A percentile compares a stretch with the other conserved stretches of the same genome.
Evolutionary conservation across 2,329 filamentous ascomycete species (phyloP).

Genomic region (Pestalotiopsis sp.): DNA sequence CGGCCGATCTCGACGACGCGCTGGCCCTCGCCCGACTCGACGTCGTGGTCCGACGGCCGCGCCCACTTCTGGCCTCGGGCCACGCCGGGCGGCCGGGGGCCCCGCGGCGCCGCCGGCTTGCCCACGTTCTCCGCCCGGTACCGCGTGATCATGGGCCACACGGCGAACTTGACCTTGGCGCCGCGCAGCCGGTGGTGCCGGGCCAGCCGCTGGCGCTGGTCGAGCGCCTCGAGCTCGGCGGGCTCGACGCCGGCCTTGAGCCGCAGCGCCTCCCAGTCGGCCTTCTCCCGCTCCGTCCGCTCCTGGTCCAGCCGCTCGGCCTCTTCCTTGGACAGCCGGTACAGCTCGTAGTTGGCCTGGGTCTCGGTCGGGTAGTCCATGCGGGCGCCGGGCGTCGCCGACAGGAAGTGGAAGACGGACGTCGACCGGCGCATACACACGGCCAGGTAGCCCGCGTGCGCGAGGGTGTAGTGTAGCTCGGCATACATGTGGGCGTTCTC

Average conservation of each 20-base stretch:
- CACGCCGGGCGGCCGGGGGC: too few species aligned
- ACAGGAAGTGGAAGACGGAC: constrained; percentile 31
- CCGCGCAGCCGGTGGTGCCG: constrained; percentile 30
- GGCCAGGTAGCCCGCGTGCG: constrained; percentile 31
- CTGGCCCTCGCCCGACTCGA: constrained; percentile 26
- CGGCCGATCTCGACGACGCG: constrained; percentile 24
- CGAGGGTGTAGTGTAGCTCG: constrained; percentile 29
- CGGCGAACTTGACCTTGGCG: constrained; percentile 34
- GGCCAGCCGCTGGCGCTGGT: constrained; percentile 15
- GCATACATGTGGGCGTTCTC: constrained; percentile 22
- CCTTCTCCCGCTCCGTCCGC: constrained; percentile 17
- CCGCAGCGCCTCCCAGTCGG: neutral
- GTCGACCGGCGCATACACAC: constrained; percentile 32
- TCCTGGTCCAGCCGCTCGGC: constrained; percentile 20
- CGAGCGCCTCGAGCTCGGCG: constrained; percentile 13
- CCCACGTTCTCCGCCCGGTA: constrained; percentile 27
- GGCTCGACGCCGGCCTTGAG: neutral
- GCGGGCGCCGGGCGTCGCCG: constrained; percentile 31
- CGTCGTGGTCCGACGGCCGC: neutral
- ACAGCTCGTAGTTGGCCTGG: constrained; percentile 26
- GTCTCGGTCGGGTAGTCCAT: constrained; percentile 29
- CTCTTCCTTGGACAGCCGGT: constrained; percentile 24
- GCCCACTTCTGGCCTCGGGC: neutral
- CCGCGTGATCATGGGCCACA: constrained; percentile 34
- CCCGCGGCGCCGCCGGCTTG: neutral